Evolutionary conservation across 371 early-diverging fungal genomes (phyloP), one percentile per base, ranked within the genome.

Genomic region (Rhizopus arrhizus): DNA sequence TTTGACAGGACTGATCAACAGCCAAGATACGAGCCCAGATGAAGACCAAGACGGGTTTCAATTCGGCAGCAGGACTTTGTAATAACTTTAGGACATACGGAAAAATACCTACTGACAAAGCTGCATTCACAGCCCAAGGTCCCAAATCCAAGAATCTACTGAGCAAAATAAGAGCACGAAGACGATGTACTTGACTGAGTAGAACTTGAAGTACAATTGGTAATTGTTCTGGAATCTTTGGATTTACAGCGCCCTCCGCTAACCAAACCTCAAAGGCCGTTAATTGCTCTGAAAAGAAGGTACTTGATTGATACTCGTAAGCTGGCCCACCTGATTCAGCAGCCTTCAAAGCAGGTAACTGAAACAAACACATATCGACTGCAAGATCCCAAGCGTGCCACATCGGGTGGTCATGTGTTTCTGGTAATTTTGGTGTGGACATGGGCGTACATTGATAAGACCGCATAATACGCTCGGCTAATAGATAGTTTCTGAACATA

Each of bases 191-290:
- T 71, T 98, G 97, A 74, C 92, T 92, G 16, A 98, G 78, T 41
- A 98, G 72, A 10, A 98, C 98, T 65, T 98, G 98, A 31, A 98
- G 78, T 5, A 98, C 94, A 57, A 96, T 95, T 2, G 98, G 97
- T 52, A 98, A 74, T 72, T 97, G 97, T 62, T 93, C 91, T 0
- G 98, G 97, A 4, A 93, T 88, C 40, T 86, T 86, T 16, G 85
- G 82, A 16, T 80, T 72, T 36, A 85, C 81, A 41, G 89, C 79
- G 31, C 87, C 88, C 66, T 84, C 91, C n/a, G 88, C 74, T 36
- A 98, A 79, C 98, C 98, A 98, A 8, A 97, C 91, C 64, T 97
- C 96, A 66, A 98, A 98, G 0, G 97, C 97, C 22, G 94, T 92
- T 53, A 98, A 78, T 75, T 98, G 97, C 60, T 98, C 96, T 11